Percentiles rank a stretch among this genome's conserved stretches.
phyloP scores from a whole-genome alignment of 257 asterid species.

The Gentiana macrophylla region DNA sequence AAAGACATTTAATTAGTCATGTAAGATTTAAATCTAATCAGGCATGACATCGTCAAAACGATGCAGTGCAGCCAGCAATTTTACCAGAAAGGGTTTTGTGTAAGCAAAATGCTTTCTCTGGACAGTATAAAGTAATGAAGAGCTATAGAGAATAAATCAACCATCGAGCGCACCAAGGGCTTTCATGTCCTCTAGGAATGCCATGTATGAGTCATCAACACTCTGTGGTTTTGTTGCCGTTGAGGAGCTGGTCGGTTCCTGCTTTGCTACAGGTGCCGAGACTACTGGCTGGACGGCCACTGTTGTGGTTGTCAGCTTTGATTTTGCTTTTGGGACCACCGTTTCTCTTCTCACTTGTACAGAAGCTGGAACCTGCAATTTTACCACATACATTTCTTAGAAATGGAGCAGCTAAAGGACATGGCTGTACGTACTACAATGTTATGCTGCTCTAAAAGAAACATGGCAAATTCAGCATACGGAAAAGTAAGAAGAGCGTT shows the following conservation, averaged over 20 bases:
- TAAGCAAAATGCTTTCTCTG: no score
- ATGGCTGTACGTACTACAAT: no score
- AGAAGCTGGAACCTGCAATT: slow-evolving; percentile 80
- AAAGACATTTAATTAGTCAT: no score
- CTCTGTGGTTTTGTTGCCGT: slow-evolving; percentile 56
- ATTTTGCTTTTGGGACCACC: slow-evolving; percentile 51
- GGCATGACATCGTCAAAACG: no score
- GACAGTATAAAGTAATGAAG: no score
- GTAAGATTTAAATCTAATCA: no score
- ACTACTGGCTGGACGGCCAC: slow-evolving; percentile 28
- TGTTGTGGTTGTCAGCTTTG: slow-evolving; percentile 46
- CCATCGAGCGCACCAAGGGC: slow-evolving; percentile 86
- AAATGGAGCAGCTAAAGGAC: neutral
- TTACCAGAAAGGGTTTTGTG: no score
- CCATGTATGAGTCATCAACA: slow-evolving; percentile 77
- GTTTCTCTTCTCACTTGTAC: slow-evolving; percentile 84
- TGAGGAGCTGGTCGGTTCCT: slow-evolving; percentile 27
- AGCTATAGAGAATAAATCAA: slow-evolving; percentile 8
- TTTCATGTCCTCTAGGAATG: slow-evolving; percentile 93
- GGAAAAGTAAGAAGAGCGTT: no score
- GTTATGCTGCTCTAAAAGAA: no score
- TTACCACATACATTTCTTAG: slow-evolving; percentile 1
- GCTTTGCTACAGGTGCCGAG: slow-evolving; percentile 32
- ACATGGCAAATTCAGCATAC: no score
- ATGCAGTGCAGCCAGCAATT: no score